These are phyloP conservation scores for Porphyrellus cyaneotinctus DNA, from an alignment of 768 basidiomycete species.

Conservation along the genomic window DNA sequence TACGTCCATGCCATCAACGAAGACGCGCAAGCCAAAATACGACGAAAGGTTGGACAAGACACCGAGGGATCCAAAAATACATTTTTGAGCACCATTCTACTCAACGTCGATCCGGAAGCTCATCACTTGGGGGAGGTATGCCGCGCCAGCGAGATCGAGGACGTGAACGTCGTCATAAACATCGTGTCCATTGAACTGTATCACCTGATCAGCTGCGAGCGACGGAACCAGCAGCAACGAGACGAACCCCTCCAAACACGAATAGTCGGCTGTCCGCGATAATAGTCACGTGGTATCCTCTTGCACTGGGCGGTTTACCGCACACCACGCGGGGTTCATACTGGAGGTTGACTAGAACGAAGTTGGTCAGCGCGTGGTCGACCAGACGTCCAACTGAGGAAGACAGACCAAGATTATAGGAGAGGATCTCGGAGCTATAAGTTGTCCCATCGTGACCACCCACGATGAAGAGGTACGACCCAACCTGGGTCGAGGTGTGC, in stretches of 20 bases:
- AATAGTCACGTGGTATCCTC: slow-evolving; percentile 83
- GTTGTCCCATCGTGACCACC: slow-evolving; percentile 83
- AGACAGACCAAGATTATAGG: slow-evolving; percentile 79
- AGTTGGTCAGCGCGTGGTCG: not conserved
- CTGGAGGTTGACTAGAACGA: slow-evolving; percentile 65
- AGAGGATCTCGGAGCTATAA: slow-evolving; percentile 70
- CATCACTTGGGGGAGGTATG: slow-evolving; percentile 88
- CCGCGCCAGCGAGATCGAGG: slow-evolving; percentile 81
- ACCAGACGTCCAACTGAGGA: not conserved
- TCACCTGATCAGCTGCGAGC: slow-evolving; percentile 1
- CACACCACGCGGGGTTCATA: slow-evolving; percentile 71
- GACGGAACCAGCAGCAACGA: not conserved
- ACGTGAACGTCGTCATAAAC: slow-evolving; percentile 84
- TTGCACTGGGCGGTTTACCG: slow-evolving; percentile 64
- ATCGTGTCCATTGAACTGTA: slow-evolving; percentile 67
- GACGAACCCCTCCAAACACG: slow-evolving; percentile 67
- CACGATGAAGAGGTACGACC: slow-evolving; percentile 84
- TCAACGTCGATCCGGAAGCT: slow-evolving; percentile 57
- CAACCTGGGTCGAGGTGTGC: slow-evolving; percentile 86
- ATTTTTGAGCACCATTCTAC: slow-evolving; percentile 10
- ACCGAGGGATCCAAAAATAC: not conserved
- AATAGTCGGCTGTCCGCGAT: slow-evolving; percentile 83
- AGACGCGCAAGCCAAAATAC: slow-evolving; percentile 3
- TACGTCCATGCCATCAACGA: no score
- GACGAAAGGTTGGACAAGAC: slow-evolving; percentile 1